Base-by-base conservation (phyloP, 2,329 filamentous ascomycete species). In the Elsinoe arachidis region DNA sequence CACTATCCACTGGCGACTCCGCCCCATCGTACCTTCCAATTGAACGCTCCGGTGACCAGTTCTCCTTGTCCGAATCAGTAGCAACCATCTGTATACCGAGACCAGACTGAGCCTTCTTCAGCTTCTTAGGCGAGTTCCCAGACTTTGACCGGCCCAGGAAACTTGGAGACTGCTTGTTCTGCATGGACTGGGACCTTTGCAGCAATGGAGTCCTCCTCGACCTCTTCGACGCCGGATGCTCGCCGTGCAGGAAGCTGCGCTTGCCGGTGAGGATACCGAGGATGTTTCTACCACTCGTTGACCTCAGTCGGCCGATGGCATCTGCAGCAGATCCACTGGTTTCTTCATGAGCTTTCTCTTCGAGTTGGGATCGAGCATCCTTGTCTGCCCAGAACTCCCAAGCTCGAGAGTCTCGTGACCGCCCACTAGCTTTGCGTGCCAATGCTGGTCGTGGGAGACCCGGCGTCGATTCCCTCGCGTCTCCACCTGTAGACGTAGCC, bases 341-440 rank as follows among this genome's bases (percentile, higher is more conserved):
- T 67, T 95, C 89, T 63, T 88, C 84, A 72, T 92, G 87, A 9
- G 88, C 87, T 63, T 89, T 86, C n/a, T 82, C 81, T 19, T 86
- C 90, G 57, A 96, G 75, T 63, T 90, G 87, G 66, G 90, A 88
- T 43, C 87, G 84, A 54, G 81, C 77, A 63, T 93, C 88, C 6
- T 85, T 84, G 67, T 95, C 89, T 65, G 89, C 92, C 74, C 88
- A 91, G 58, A 90, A 90, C 67, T 95, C 89, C 92, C 92, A 96
- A 5, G 87, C 88, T 53, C 90, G 84, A 15, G 90, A 88, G 69
- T 96, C 88, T 56, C 89, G 84, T 58, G 91, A 96, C 58, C 92
- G 70, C 14, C 69, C 82, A 56, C 83, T 60, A 81, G 73, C 57
- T 79, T 76, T 37, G 78, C 75, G 57, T 34, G 47, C 52, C 37